Percentiles rank a stretch among this genome's conserved stretches.
These are phyloP conservation scores for Sporothrix euskadiensis DNA, from an alignment of 2,329 filamentous ascomycete genomes.

Conservation along the genomic window DNA sequence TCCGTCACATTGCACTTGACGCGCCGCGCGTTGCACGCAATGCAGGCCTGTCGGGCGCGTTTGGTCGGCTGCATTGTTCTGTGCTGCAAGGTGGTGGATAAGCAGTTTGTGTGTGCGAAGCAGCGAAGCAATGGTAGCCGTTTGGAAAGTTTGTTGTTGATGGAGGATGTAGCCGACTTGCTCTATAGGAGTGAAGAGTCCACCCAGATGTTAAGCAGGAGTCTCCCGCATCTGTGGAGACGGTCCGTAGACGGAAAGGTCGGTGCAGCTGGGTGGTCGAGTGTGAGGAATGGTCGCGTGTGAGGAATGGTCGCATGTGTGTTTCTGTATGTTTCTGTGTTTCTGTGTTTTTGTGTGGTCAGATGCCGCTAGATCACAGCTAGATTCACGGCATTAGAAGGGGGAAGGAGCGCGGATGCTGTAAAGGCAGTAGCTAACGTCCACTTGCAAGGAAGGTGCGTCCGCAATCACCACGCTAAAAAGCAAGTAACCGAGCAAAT, in stretches of 20 bases:
- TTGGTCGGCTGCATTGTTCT: background rate
- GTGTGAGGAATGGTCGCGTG: background rate
- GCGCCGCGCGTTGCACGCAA: background rate
- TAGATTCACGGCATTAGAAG: background rate
- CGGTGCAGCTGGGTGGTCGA: background rate
- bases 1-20: slow-evolving; percentile 11
- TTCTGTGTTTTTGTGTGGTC: background rate
- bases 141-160: background rate
- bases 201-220: background rate
- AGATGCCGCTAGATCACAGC: background rate
- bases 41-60: slow-evolving; percentile 2
- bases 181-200: background rate
- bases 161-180: background rate
- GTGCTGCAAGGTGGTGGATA: background rate
- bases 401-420: background rate
- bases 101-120: background rate
- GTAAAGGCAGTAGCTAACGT: background rate
- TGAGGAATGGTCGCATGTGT: background rate
- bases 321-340: no score
- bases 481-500: background rate
- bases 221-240: background rate
- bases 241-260: background rate
- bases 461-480: background rate
- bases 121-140: background rate
- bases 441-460: background rate